Conservation (phyloP, 1,139 yeast species). For the Magnusiomyces tetraspermus region DNA sequence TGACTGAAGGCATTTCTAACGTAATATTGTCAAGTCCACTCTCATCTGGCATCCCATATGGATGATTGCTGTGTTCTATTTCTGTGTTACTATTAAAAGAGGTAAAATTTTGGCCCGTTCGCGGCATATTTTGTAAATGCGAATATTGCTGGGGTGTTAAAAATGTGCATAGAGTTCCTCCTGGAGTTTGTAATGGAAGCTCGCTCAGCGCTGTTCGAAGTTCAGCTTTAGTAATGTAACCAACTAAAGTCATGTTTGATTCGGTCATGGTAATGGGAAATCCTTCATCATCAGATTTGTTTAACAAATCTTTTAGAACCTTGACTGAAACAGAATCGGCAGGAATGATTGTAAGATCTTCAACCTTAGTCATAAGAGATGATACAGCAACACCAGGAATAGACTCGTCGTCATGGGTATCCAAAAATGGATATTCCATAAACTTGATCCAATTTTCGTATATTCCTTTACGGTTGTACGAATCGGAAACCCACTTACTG, state of each 20-base stretch:
- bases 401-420: constrained; percentile 31
- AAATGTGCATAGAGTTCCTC: constrained; percentile 18
- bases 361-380: constrained; percentile 27
- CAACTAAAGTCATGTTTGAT: constrained; percentile 30
- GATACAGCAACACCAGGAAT: constrained; percentile 31
- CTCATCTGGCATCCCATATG: not conserved
- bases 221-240: constrained; percentile 36
- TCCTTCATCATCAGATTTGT: constrained; percentile 28
- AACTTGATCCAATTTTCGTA: constrained; percentile 39
- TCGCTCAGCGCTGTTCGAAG: constrained; percentile 28
- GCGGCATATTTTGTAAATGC: not conserved
- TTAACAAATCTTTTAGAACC: constrained; percentile 18
- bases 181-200: constrained; percentile 6
- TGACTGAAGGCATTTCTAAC: not conserved
- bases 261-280: constrained; percentile 35
- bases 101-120: no score
- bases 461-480: constrained; percentile 32
- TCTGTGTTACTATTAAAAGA: no score
- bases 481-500: constrained; percentile 41
- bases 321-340: constrained; percentile 19
- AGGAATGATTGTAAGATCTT: constrained; percentile 26
- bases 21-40: not conserved
- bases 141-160: constrained; percentile 6
- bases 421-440: constrained; percentile 34
- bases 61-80: no score